Conservation (phyloP, 2,329 filamentous ascomycete species). For the Ceratocystis huliohia region DNA sequence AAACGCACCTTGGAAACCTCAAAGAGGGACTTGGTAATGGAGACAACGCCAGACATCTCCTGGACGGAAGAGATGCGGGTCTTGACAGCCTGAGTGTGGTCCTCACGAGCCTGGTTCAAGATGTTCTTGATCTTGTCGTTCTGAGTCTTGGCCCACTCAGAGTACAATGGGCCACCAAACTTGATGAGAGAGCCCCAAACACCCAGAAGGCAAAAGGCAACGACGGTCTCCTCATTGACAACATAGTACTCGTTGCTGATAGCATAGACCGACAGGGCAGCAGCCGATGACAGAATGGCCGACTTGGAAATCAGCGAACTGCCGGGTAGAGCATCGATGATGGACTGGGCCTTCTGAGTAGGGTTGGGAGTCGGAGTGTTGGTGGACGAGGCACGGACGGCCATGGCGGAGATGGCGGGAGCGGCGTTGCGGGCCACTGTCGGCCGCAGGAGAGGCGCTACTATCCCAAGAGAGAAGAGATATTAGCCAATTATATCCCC, state of each 20-base stretch:
- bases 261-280: slow-evolving; percentile 82
- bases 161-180: slow-evolving; percentile 85
- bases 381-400: slow-evolving; percentile 43
- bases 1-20: slow-evolving; percentile 83
- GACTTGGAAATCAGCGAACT: slow-evolving; percentile 90
- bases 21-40: slow-evolving; percentile 94
- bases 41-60: slow-evolving; percentile 87
- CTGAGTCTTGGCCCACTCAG: slow-evolving; percentile 80
- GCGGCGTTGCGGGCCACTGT: slow-evolving; percentile 61
- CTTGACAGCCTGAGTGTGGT: slow-evolving; percentile 94
- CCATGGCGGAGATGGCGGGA: slow-evolving; percentile 59
- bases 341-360: slow-evolving; percentile 92
- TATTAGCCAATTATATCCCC: slow-evolving; percentile 10
- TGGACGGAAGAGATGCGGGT: slow-evolving; percentile 84
- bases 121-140: slow-evolving; percentile 88
- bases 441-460: slow-evolving; percentile 82
- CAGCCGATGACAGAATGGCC: slow-evolving; percentile 85
- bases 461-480: slow-evolving; percentile 33
- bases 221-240: slow-evolving; percentile 96
- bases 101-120: slow-evolving; percentile 81
- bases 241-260: slow-evolving; percentile 99
- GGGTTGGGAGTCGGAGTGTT: slow-evolving; percentile 76
- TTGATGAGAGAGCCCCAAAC: slow-evolving; percentile 89
- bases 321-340: slow-evolving; percentile 85
- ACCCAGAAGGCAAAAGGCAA: slow-evolving; percentile 80